phyloP scores from a whole-genome alignment of 805 yeast genomes.

The Metschnikowia reukaufii region DNA sequence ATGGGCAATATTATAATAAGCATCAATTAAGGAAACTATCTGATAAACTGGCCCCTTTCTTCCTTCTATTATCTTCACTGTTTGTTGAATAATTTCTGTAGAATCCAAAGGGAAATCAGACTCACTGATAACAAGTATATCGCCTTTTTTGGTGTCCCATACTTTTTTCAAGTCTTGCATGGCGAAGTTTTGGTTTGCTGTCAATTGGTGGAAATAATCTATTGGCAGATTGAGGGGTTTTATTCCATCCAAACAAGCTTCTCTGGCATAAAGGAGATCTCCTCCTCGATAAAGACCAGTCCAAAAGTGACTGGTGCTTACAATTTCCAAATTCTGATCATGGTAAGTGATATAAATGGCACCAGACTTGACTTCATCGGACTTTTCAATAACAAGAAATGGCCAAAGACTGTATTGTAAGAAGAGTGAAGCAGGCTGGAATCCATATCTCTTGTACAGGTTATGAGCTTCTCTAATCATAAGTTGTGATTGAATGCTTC shows the following conservation, averaged over 20 bases:
- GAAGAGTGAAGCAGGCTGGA: background rate
- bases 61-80: background rate
- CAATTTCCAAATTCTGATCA: background rate
- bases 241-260: background rate
- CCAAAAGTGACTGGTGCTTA: background rate
- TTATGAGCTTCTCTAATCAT: background rate
- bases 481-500: background rate
- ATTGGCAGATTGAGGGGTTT: background rate
- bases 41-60: background rate
- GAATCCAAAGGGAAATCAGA: background rate
- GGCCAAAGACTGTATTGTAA: slow-evolving; percentile 1
- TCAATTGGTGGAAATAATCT: background rate
- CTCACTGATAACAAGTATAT: background rate
- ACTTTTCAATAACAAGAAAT: background rate
- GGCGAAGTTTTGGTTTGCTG: background rate
- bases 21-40: background rate
- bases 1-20: background rate
- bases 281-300: slow-evolving; percentile 1
- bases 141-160: background rate
- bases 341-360: background rate
- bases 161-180: background rate
- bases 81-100: background rate
- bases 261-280: background rate
- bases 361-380: background rate
- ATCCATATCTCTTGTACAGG: background rate